Percentiles rank a stretch among this genome's conserved stretches.
Conservation (phyloP, 2,329 filamentous ascomycete species). For the Pochonia chlamydosporia region DNA sequence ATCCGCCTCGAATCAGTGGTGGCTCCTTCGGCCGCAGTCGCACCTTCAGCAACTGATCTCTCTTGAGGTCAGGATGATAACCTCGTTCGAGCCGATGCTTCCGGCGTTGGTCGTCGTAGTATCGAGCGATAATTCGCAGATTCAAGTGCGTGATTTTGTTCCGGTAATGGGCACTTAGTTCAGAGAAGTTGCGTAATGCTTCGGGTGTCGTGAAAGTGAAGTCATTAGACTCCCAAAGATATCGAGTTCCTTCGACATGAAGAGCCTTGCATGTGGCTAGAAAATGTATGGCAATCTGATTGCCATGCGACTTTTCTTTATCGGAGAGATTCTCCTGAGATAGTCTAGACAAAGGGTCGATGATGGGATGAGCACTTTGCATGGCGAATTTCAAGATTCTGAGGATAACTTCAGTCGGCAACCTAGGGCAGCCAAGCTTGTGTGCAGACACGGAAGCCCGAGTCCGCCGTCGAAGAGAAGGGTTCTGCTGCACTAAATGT, state of each 20-base stretch:
- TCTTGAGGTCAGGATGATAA: slow-evolving; percentile 39
- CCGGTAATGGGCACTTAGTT: slow-evolving; percentile 37
- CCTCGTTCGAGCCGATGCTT: slow-evolving; percentile 35
- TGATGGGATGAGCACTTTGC: slow-evolving; percentile 41
- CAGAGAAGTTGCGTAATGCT: slow-evolving; percentile 42
- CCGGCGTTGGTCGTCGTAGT: slow-evolving; percentile 45
- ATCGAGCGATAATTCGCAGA: slow-evolving; percentile 48
- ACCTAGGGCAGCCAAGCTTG: slow-evolving; percentile 30
- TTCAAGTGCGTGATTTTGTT: slow-evolving; percentile 39
- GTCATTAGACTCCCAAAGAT: slow-evolving; percentile 45
- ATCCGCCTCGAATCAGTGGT: slow-evolving; percentile 42
- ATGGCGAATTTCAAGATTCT: slow-evolving; percentile 46
- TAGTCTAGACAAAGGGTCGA: slow-evolving; percentile 46
- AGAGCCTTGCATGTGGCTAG: slow-evolving; percentile 46
- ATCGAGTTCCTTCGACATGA: slow-evolving; percentile 40
- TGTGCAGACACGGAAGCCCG: slow-evolving; percentile 21
- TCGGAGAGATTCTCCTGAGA: slow-evolving; percentile 37
- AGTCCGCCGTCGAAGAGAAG: slow-evolving; percentile 25
- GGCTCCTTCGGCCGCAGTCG: slow-evolving; percentile 37
- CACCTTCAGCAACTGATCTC: slow-evolving; percentile 35
- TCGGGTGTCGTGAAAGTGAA: slow-evolving; percentile 51
- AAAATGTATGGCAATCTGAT: slow-evolving; percentile 48
- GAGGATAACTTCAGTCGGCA: slow-evolving; percentile 48
- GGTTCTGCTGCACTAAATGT: slow-evolving; percentile 25
- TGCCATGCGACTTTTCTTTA: slow-evolving; percentile 35